These are phyloP conservation scores for Globisporangium radiosum DNA, from an alignment of 352 stramenopile species.

Conservation along the genomic window DNA sequence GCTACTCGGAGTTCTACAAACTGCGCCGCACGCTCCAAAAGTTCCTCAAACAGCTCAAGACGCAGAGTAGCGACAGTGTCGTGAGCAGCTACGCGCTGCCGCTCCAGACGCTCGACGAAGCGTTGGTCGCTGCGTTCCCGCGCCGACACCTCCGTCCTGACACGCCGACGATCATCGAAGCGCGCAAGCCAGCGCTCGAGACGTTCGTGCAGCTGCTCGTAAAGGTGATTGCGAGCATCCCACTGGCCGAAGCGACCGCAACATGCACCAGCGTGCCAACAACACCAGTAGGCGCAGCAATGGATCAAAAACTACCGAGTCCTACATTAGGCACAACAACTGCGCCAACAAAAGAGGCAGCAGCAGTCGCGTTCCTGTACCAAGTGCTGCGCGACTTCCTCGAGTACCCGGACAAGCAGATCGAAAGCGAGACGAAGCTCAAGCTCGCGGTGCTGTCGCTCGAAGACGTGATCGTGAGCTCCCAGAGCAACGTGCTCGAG, in stretches of 20 bases:
- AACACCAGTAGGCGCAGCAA: background rate
- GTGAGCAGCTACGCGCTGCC: constrained; percentile 1
- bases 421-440: constrained; percentile 79
- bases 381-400: constrained; percentile 75
- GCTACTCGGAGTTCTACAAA: constrained; percentile 82
- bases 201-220: constrained; percentile 77
- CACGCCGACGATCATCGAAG: constrained; percentile 68
- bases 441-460: constrained; percentile 77
- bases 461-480: constrained; percentile 78
- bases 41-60: constrained; percentile 65
- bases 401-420: constrained; percentile 81
- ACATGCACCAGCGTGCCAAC: background rate
- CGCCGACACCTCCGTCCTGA: constrained; percentile 68
- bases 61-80: constrained; percentile 1
- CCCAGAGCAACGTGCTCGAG: constrained; percentile 54
- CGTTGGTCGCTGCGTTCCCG: constrained; percentile 50
- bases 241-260: constrained; percentile 27
- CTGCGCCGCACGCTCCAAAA: constrained; percentile 53
- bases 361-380: constrained; percentile 31
- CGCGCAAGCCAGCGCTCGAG: constrained; percentile 60
- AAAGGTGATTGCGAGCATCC: constrained; percentile 75
- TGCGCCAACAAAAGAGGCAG: too few relatives aligned
- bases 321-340: too few relatives aligned
- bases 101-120: constrained; percentile 53
- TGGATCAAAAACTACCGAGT: background rate